These are phyloP conservation scores for Calonectria leucothoes DNA, from an alignment of 2,329 filamentous ascomycete species.

Conservation along the genomic window DNA sequence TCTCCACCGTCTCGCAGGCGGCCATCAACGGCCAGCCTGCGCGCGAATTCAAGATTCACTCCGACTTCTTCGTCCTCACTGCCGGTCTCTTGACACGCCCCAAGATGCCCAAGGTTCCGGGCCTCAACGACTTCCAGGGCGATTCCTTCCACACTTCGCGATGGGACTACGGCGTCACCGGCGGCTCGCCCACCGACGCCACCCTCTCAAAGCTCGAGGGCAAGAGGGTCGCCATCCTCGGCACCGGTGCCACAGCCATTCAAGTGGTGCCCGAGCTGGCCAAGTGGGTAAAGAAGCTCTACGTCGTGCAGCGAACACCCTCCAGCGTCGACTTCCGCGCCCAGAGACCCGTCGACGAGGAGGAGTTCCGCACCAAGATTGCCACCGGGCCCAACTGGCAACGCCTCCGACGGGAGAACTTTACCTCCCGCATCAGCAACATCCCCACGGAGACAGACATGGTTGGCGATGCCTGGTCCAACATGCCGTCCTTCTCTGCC, in stretches of 20 bases:
- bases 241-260: slow-evolving; percentile 5
- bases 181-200: not conserved
- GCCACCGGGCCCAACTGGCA: slow-evolving; percentile 55
- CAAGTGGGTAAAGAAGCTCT: slow-evolving; percentile 7
- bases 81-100: not conserved
- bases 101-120: not conserved
- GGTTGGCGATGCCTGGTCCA: slow-evolving; percentile 4
- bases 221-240: slow-evolving; percentile 1
- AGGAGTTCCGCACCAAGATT: not conserved
- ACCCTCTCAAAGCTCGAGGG: not conserved
- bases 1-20: not conserved
- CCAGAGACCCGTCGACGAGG: not conserved
- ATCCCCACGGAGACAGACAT: not conserved
- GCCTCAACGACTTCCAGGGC: not conserved
- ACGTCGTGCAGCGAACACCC: slow-evolving; percentile 6
- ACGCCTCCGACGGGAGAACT: not conserved
- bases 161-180: slow-evolving; percentile 16
- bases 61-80: not conserved
- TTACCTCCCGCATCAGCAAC: not conserved
- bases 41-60: not conserved
- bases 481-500: not conserved
- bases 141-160: slow-evolving; percentile 6
- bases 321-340: not conserved
- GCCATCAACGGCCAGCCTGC: not conserved
- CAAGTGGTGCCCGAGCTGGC: not conserved